A percentile compares a stretch with the other conserved stretches of the same genome.
These are phyloP conservation scores for Lippia alba DNA, from an alignment of 305 asterid genomes.

Conservation along the genomic window DNA sequence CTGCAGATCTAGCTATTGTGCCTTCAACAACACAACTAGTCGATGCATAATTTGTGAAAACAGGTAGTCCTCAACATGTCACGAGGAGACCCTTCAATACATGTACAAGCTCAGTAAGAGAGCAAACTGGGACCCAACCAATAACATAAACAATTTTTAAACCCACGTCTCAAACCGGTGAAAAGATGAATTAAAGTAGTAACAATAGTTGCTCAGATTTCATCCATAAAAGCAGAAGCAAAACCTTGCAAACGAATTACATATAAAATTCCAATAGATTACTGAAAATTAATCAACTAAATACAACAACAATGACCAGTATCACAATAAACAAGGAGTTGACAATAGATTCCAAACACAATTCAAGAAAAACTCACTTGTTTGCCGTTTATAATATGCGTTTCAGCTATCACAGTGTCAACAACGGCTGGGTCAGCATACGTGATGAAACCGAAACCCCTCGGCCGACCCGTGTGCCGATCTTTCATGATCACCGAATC, in stretches of 20 bases:
- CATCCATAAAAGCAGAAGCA: background rate
- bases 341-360: no score
- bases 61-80: background rate
- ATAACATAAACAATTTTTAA: no score
- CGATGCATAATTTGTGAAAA: background rate
- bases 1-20: background rate
- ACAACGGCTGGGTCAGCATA: slow-evolving; percentile 83
- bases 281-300: background rate
- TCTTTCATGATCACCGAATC: slow-evolving; percentile 96
- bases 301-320: background rate
- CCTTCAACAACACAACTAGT: background rate
- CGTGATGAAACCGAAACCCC: slow-evolving; percentile 94
- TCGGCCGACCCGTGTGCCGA: slow-evolving; percentile 86
- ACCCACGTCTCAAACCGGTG: no score
- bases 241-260: background rate
- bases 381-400: slow-evolving; percentile 84
- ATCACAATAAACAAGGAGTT: background rate
- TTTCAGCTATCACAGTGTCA: slow-evolving; percentile 88
- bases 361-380: slow-evolving; percentile 51
- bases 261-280: background rate
- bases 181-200: no score
- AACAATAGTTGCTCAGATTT: no score
- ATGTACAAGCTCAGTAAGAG: no score
- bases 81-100: background rate
- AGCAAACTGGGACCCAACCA: no score